phyloP scores from a whole-genome alignment of 108 stramenopile species.

The Aureococcus anophagefferens region DNA sequence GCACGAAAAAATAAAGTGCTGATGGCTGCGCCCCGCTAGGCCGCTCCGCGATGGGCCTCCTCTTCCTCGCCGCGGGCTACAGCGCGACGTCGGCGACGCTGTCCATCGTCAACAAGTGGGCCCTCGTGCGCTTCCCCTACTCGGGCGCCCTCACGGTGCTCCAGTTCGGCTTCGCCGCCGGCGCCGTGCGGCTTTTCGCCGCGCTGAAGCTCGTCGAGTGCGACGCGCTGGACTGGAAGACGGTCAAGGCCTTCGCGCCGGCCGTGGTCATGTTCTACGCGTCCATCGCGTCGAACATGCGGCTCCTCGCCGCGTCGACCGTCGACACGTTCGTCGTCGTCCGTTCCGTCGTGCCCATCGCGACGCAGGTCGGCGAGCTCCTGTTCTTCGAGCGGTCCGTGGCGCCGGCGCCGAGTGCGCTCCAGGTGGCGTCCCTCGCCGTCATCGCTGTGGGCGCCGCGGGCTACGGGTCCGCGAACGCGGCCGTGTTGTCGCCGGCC shows the following conservation, averaged over 20 bases:
- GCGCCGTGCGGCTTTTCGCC: not conserved
- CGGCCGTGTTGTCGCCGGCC: conserved; percentile 17
- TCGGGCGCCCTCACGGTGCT: not conserved
- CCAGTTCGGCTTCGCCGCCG: conserved; percentile 11
- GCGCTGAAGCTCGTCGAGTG: not conserved
- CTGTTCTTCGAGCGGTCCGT: too few relatives aligned
- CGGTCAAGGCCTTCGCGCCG: conserved; percentile 58
- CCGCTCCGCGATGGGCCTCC: too few relatives aligned
- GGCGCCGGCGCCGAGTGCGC: too few relatives aligned
- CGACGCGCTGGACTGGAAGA: not conserved
- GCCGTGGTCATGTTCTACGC: conserved; percentile 67
- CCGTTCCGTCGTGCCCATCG: conserved; percentile 67
- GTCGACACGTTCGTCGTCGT: conserved; percentile 90
- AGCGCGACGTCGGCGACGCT: not conserved
- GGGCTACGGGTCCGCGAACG: conserved; percentile 63
- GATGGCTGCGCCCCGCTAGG: too few relatives aligned
- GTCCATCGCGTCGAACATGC: conserved; percentile 73
- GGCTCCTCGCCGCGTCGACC: conserved; percentile 58
- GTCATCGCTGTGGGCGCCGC: conserved; percentile 60
- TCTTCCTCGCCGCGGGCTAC: not conserved
- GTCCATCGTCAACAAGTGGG: not conserved
- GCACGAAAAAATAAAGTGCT: too few relatives aligned
- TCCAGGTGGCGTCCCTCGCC: conserved; percentile 31
- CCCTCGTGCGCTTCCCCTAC: not conserved
- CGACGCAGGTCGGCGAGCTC: conserved; percentile 45